phyloP scores from a whole-genome alignment of 768 basidiomycete species.

The Russula lepida region DNA sequence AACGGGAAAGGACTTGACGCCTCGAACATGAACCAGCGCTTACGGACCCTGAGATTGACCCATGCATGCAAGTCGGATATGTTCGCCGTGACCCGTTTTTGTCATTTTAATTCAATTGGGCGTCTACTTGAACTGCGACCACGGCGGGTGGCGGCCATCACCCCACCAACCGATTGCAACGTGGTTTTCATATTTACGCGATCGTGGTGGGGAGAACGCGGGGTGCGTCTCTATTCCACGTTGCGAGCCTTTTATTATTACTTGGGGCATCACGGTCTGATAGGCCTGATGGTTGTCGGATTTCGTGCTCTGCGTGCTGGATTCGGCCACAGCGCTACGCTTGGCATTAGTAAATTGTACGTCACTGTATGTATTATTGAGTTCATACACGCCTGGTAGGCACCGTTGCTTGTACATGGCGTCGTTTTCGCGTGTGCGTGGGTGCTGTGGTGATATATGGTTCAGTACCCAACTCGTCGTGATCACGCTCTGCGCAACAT shows the following conservation, averaged over 20 bases:
- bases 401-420: not conserved
- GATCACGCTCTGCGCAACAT: not conserved
- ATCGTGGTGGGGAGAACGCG: not conserved
- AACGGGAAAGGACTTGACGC: not conserved
- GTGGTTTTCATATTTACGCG: constrained; percentile 14
- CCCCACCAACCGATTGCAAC: not conserved
- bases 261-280: not conserved
- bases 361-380: not conserved
- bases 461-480: not conserved
- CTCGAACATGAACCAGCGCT: not conserved
- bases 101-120: not conserved
- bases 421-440: not conserved
- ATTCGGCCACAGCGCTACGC: not conserved
- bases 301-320: not conserved
- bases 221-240: not conserved
- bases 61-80: not conserved
- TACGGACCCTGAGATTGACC: not conserved
- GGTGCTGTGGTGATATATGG: not conserved
- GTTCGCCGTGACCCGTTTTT: not conserved
- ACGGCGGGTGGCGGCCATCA: not conserved
- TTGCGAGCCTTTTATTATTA: not conserved
- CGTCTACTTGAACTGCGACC: not conserved
- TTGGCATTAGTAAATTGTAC: not conserved
- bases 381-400: not conserved
- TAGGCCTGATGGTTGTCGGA: not conserved